These are phyloP conservation scores for Rhododendron ferrugineum DNA, from an alignment of 148 eudicot species.

Conservation along the genomic window DNA sequence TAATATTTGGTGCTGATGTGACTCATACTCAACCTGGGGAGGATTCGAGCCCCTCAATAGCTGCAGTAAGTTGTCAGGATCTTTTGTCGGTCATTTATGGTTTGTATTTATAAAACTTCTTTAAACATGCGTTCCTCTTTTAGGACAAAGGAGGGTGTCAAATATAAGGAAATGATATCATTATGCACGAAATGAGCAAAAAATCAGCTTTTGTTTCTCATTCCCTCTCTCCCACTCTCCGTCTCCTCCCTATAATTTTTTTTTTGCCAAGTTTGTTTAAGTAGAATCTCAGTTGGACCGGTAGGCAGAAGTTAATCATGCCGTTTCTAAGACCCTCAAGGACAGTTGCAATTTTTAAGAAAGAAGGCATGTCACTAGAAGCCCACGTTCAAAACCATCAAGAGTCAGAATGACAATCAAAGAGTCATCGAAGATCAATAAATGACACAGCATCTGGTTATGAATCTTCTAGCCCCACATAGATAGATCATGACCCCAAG, in stretches of 20 bases:
- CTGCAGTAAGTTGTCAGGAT: too few relatives aligned
- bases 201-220: not conserved
- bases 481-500: not conserved
- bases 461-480: not conserved
- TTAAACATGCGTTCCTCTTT: not conserved
- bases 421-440: not conserved
- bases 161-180: not conserved
- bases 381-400: not conserved
- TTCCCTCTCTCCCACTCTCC: not conserved
- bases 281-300: not conserved
- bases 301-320: not conserved
- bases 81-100: not conserved
- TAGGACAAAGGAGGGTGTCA: not conserved
- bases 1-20: too few relatives aligned
- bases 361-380: not conserved
- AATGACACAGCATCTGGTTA: not conserved
- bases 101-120: not conserved
- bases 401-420: not conserved
- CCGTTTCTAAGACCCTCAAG: not conserved
- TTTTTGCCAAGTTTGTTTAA: not conserved
- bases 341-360: not conserved
- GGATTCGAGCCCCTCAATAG: too few relatives aligned
- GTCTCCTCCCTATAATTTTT: not conserved
- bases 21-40: too few relatives aligned
- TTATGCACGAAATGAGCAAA: not conserved